Base-by-base conservation (phyloP, 192 early-diverging fungal genomes). In the Podila epicladia region DNA sequence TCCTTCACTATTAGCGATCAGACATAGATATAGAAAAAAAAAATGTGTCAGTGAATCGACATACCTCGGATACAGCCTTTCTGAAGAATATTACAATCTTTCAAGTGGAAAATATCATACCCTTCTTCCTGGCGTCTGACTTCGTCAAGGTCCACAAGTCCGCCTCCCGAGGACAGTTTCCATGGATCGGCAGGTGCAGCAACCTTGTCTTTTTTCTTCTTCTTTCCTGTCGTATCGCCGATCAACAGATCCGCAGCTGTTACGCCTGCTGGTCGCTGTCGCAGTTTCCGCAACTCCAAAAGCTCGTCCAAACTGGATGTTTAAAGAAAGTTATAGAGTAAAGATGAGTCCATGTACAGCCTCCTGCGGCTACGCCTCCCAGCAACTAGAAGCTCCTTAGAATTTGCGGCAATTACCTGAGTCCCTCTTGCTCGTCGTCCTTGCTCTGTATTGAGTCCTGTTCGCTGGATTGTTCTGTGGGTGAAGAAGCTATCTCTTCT, bases 271-370 rank as follows among this genome's bases (percentile, higher is more conserved):
- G 82, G 83, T 45, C 87, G 86, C 57, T 83, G 83, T 48, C 92
- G 87, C 57, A 86, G 69, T 58, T 86, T 87, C 26, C 92, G 85
- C 32, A 93, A 72, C 63, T 93, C 91, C 5, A 86, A 55, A 17
- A 90, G 45, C 51, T 90, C 89, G 64, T 90, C 89, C 24, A 90
- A 57, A 0, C 77, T 80, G 49, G 22, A 9, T 48, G 12, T 48
- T 20, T 12, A 65, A 26, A 55, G 19, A 67, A 26, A 9, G 61
- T n/a, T 53, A 24, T 6, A 55, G 22, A 5, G 24, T 6, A 55
- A 55, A 55, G 53, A 24, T 11, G 20, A 24, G 20, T 55, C 24
- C 24, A 24, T 55, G 53, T 22, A 55, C 9, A 0, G 0, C 24
- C 24, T 11, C 53, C 9, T 24, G 22, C 26, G 53, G 20, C 2